These are phyloP conservation scores for Cyberlindnera suaveolens DNA, from an alignment of 805 yeast species.

Conservation along the genomic window DNA sequence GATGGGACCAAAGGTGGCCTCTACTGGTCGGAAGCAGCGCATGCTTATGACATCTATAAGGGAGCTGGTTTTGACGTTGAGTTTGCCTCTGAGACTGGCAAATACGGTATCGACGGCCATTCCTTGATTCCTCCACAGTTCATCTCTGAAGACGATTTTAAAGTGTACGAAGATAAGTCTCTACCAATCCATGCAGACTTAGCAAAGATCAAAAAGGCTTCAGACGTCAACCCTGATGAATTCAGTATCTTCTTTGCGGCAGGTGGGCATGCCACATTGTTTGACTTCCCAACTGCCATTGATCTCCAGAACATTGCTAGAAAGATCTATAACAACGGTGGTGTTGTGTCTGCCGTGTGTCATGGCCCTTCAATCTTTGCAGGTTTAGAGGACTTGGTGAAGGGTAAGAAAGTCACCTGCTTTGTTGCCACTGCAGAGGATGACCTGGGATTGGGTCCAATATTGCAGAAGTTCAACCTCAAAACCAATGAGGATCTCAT, in stretches of 20 bases:
- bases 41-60: conserved; percentile 46
- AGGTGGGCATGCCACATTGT: conserved; percentile 60
- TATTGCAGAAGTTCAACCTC: conserved; percentile 2
- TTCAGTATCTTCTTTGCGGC: conserved; percentile 53
- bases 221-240: conserved; percentile 41
- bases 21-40: conserved; percentile 51
- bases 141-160: conserved; percentile 39
- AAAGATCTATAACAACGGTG: conserved; percentile 42
- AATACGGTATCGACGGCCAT: conserved; percentile 51
- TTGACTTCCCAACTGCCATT: conserved; percentile 50
- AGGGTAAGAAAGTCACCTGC: conserved; percentile 54
- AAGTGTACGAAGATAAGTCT: conserved; percentile 30
- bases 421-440: conserved; percentile 52
- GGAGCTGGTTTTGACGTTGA: conserved; percentile 47
- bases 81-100: conserved; percentile 54
- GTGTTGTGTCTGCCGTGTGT: conserved; percentile 59
- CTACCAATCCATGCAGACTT: conserved; percentile 36
- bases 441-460: conserved; percentile 5
- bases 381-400: conserved; percentile 40
- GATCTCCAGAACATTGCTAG: conserved; percentile 40
- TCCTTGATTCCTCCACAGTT: conserved; percentile 35
- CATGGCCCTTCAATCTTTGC: conserved; percentile 61
- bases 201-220: conserved; percentile 37
- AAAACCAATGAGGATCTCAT: conserved; percentile 4
- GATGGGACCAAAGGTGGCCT: conserved; percentile 60